Conservation (phyloP, 163 green algal genomes). For the Scenedesmus sp. region DNA sequence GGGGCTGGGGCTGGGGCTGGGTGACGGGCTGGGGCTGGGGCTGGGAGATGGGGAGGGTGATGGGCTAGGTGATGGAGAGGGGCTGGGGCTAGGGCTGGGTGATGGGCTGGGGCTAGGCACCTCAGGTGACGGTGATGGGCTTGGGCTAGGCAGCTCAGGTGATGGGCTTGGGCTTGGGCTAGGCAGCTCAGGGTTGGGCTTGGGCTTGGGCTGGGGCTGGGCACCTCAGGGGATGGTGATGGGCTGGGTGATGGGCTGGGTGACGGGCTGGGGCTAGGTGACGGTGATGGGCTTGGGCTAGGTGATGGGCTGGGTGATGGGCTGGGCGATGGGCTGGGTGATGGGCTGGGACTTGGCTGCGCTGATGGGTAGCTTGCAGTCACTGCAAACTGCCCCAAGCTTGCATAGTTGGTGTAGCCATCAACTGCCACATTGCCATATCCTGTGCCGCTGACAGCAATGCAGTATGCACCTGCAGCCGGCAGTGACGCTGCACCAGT, state of each 20-base stretch:
- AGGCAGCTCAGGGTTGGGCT: no score
- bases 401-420: conserved; percentile 28
- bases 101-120: no score
- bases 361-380: neutral
- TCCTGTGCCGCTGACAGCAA: conserved; percentile 5
- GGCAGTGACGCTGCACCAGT: neutral
- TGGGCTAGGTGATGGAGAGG: no score
- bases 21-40: neutral
- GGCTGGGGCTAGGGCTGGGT: no score
- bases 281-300: neutral
- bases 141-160: no score
- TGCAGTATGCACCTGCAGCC: conserved; percentile 9
- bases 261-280: neutral
- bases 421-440: neutral
- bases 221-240: no score
- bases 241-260: neutral
- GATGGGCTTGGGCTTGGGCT: neutral
- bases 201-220: neutral
- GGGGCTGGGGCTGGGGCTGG: neutral
- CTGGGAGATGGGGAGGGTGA: no score
- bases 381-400: conserved; percentile 30
- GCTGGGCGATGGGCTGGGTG: no score
- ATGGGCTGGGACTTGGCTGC: neutral
- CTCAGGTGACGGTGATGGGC: no score
- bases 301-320: neutral